A percentile compares a stretch with the other conserved stretches of the same genome.
Conservation (phyloP, 2,329 filamentous ascomycete genomes). For the Simplicillium aogashimaense region DNA sequence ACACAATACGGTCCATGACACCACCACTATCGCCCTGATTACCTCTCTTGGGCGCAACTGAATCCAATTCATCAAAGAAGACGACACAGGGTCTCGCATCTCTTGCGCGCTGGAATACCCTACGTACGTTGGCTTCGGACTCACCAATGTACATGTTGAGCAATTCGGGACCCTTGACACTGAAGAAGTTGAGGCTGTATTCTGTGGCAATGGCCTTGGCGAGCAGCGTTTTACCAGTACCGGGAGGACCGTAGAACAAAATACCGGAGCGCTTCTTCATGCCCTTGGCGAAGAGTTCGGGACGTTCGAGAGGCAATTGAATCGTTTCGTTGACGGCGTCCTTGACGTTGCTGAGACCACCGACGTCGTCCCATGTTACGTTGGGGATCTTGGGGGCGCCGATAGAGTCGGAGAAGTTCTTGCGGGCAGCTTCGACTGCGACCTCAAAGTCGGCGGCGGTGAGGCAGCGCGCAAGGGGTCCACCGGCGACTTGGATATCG, state of each 20-base stretch:
- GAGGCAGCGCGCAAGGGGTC: constrained; percentile 66
- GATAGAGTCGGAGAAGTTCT: constrained; percentile 97
- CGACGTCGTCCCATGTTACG: constrained; percentile 92
- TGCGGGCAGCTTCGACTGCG: constrained; percentile 90
- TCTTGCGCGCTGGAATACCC: constrained; percentile 78
- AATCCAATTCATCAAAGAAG: constrained; percentile 90
- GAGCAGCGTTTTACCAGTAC: constrained; percentile 85
- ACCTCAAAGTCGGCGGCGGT: constrained; percentile 77
- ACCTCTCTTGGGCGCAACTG: constrained; percentile 88
- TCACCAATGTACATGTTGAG: constrained; percentile 97
- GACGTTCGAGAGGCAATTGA: constrained; percentile 80
- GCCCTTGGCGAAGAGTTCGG: constrained; percentile 90
- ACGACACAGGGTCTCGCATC: constrained; percentile 83
- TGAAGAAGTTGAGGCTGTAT: constrained; percentile 91
- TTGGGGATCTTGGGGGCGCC: constrained; percentile 97
- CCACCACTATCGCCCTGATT: constrained; percentile 96
- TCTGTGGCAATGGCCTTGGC: constrained; percentile 91
- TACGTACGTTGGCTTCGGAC: constrained; percentile 81
- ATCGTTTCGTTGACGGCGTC: constrained; percentile 97
- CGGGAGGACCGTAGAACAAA: constrained; percentile 82
- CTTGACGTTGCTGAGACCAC: constrained; percentile 87
- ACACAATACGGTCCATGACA: constrained; percentile 97
- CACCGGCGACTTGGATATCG: constrained; percentile 84
- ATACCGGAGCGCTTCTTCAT: constrained; percentile 98
- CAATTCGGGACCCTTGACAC: constrained; percentile 82